These are phyloP conservation scores for Letharia lupina DNA, from an alignment of 495 filamentous ascomycete genomes.

Conservation along the genomic window DNA sequence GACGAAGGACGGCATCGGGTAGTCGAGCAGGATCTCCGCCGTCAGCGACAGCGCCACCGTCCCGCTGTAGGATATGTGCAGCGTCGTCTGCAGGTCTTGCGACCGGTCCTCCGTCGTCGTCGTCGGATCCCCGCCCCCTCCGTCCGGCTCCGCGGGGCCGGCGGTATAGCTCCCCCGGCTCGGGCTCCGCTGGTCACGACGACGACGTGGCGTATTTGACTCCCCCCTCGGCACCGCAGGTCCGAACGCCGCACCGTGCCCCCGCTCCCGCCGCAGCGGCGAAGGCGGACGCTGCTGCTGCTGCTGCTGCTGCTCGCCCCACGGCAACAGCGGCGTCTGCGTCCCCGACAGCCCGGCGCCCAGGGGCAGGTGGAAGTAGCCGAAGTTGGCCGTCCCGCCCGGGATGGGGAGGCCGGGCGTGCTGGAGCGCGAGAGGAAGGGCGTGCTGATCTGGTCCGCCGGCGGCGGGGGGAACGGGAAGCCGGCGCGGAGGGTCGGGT, in stretches of 20 bases:
- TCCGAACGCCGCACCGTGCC: no score
- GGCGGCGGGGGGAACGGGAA: conserved; percentile 27
- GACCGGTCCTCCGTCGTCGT: conserved; percentile 14
- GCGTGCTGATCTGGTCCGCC: conserved; percentile 29
- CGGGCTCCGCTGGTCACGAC: no score
- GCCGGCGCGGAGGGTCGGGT: conserved; percentile 3
- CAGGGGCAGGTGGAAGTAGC: conserved; percentile 84
- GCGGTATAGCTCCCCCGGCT: conserved; percentile 31
- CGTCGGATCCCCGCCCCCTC: not conserved
- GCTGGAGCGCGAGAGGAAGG: conserved; percentile 37
- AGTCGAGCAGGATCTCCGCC: conserved; percentile 90
- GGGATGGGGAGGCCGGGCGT: conserved; percentile 52
- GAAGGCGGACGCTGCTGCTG: conserved; percentile 5
- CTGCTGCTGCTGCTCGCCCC: conserved; percentile 17
- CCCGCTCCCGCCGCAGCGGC: not conserved
- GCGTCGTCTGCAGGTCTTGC: conserved; percentile 75
- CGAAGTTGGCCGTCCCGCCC: conserved; percentile 74
- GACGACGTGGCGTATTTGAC: no score
- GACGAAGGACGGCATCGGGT: conserved; percentile 94
- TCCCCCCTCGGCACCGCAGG: no score
- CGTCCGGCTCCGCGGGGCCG: conserved; percentile 25
- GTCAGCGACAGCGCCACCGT: conserved; percentile 80
- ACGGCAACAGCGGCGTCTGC: conserved; percentile 63
- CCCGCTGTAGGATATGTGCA: conserved; percentile 79
- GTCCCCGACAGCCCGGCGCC: conserved; percentile 69